These are phyloP conservation scores for Dactylellina haptotyla DNA, from an alignment of 2,329 filamentous ascomycete species.

Conservation along the genomic window DNA sequence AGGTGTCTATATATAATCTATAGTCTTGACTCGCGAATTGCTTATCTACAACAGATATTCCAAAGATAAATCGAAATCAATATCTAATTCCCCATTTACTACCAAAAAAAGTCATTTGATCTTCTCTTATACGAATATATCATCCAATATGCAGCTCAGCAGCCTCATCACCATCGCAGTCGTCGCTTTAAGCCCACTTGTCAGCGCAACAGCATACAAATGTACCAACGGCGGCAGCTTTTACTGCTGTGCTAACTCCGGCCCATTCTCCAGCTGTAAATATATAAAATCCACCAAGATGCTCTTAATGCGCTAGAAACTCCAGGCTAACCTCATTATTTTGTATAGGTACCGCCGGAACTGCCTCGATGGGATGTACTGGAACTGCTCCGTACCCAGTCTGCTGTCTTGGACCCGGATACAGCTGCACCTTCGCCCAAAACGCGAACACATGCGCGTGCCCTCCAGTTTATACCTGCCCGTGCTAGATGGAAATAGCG, in stretches of 20 bases:
- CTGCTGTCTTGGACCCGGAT: conserved; percentile 37
- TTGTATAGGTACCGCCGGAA: conserved; percentile 3
- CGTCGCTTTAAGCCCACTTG: conserved; percentile 6
- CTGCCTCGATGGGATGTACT: background rate
- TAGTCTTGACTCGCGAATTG: no score
- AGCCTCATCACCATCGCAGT: conserved; percentile 16
- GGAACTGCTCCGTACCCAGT: conserved; percentile 25
- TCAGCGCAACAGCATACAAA: conserved; percentile 28
- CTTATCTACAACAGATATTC: no score
- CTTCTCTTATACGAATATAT: background rate
- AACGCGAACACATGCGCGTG: conserved; percentile 35
- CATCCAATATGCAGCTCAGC: conserved; percentile 24
- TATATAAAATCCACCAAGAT: background rate
- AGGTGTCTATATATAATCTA: no score
- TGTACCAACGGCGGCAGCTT: conserved; percentile 27
- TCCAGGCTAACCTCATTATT: background rate
- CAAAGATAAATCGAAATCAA: no score
- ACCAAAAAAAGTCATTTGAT: no score
- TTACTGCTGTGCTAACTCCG: conserved; percentile 35
- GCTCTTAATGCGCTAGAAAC: background rate
- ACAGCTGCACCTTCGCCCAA: conserved; percentile 40
- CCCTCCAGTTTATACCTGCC: conserved; percentile 33
- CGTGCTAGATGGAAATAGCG: conserved; percentile 23
- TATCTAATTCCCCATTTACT: no score
- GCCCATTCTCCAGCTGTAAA: conserved; percentile 35